phyloP scores from a whole-genome alignment of 2,329 filamentous ascomycete genomes.

The Plenodomus tracheiphilus region DNA sequence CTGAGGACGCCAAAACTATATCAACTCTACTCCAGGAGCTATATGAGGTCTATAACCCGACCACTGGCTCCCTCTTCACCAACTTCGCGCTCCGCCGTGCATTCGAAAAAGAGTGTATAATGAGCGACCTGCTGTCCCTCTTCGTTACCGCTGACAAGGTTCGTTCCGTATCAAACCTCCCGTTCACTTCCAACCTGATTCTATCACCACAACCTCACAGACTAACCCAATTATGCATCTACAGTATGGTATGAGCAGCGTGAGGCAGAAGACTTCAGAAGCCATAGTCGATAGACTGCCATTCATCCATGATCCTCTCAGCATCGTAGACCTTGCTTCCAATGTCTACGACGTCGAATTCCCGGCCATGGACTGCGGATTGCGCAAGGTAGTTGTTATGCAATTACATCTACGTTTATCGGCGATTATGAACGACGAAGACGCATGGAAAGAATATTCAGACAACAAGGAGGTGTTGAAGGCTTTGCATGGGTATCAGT shows the following conservation, averaged over 20 bases:
- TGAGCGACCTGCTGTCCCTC: constrained; percentile 13
- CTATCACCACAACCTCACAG: too few relatives aligned
- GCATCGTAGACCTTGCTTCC: constrained; percentile 17
- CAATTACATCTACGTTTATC: constrained; percentile 13
- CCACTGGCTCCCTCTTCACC: constrained; percentile 23
- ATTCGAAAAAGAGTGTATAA: constrained; percentile 16
- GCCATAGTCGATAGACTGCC: constrained; percentile 24
- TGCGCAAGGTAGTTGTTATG: constrained; percentile 16
- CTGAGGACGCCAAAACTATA: constrained; percentile 16
- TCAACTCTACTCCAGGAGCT: constrained; percentile 20
- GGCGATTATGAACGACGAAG: constrained; percentile 9
- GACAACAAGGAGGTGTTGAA: constrained; percentile 13
- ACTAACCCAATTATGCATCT: not conserved
- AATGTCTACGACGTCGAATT: constrained; percentile 7
- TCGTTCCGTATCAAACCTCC: not conserved
- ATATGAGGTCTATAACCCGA: constrained; percentile 20
- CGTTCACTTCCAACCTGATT: not conserved
- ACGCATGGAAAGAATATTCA: constrained; percentile 15
- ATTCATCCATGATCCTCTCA: constrained; percentile 17
- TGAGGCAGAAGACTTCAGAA: constrained; percentile 15
- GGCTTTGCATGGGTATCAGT: constrained; percentile 12
- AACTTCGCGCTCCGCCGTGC: constrained; percentile 15
- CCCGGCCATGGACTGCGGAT: constrained; percentile 17
- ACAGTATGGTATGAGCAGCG: constrained; percentile 24
- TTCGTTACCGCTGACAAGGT: constrained; percentile 31